A percentile compares a stretch with the other conserved stretches of the same genome.
These are phyloP conservation scores for Fusarium bulbicola DNA, from an alignment of 2,329 filamentous ascomycete genomes.

Conservation along the genomic window DNA sequence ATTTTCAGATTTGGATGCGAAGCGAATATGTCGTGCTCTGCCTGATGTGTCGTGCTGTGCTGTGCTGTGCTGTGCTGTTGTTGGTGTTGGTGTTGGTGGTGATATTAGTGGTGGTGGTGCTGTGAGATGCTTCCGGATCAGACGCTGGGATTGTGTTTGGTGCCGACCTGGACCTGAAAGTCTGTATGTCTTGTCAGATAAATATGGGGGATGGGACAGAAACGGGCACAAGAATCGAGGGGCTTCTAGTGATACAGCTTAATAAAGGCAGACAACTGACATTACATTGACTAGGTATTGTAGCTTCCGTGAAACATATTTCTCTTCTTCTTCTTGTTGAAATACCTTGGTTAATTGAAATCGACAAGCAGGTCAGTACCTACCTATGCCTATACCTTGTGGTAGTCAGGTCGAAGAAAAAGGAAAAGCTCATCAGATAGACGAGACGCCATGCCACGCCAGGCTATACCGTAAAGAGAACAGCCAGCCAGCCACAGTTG, in stretches of 20 bases:
- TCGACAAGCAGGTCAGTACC: not conserved
- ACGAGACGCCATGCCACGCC: conserved; percentile 17
- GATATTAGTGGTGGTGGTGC: not conserved
- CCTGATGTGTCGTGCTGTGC: not conserved
- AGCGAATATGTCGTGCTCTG: conserved; percentile 16
- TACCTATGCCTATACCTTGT: not conserved
- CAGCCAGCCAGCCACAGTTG: conserved; percentile 34
- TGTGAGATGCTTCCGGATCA: conserved; percentile 23
- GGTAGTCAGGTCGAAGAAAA: not conserved
- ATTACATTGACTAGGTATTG: not conserved
- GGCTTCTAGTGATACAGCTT: not conserved
- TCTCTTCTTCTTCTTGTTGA: not conserved
- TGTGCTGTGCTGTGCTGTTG: not conserved
- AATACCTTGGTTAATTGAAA: not conserved
- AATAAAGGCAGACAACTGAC: not conserved
- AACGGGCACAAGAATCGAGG: conserved; percentile 1
- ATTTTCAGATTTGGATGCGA: conserved; percentile 10
- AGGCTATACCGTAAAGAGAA: conserved; percentile 23
- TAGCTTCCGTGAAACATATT: not conserved
- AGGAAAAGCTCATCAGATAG: conserved; percentile 11
- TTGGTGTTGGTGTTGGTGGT: not conserved
- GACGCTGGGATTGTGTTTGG: conserved; percentile 28
- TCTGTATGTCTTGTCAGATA: not conserved
- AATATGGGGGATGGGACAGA: not conserved
- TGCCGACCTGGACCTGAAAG: conserved; percentile 8